phyloP scores from a whole-genome alignment of 345 rosid species.

The Dipteronia dyeriana region DNA sequence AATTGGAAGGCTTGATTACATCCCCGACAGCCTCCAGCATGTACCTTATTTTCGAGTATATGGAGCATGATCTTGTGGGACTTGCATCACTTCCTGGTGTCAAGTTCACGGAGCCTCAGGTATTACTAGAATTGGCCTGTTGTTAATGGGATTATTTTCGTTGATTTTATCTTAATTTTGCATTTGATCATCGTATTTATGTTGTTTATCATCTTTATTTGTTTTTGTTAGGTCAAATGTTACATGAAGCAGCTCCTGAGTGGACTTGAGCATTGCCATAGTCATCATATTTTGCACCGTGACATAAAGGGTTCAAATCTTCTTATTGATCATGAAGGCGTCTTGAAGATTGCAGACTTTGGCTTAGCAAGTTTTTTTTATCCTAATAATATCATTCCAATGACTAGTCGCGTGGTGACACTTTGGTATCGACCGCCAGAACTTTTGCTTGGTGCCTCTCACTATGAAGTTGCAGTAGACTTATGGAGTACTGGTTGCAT shows the following conservation, averaged over 20 bases:
- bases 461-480: conserved; percentile 85
- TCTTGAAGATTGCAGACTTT: conserved; percentile 95
- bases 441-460: conserved; percentile 88
- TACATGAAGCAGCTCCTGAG: conserved; percentile 93
- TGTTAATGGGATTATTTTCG: neutral
- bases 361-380: conserved; percentile 83
- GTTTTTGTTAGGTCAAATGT: conserved; percentile 72
- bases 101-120: conserved; percentile 92
- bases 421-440: conserved; percentile 99
- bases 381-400: conserved; percentile 49
- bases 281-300: conserved; percentile 79
- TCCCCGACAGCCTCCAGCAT: conserved; percentile 70
- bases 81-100: conserved; percentile 79
- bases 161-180: neutral
- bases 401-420: conserved; percentile 97
- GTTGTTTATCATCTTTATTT: conserved; percentile 10
- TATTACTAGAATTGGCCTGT: conserved; percentile 24
- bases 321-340: conserved; percentile 75
- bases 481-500: conserved; percentile 98
- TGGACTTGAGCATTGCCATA: conserved; percentile 95
- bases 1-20: conserved; percentile 88
- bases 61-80: conserved; percentile 99
- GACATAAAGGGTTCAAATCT: conserved; percentile 98
- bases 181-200: neutral
- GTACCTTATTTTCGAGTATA: conserved; percentile 92